These are phyloP conservation scores for Daldinia decipiens DNA, from an alignment of 495 filamentous ascomycete genomes.

Conservation along the genomic window DNA sequence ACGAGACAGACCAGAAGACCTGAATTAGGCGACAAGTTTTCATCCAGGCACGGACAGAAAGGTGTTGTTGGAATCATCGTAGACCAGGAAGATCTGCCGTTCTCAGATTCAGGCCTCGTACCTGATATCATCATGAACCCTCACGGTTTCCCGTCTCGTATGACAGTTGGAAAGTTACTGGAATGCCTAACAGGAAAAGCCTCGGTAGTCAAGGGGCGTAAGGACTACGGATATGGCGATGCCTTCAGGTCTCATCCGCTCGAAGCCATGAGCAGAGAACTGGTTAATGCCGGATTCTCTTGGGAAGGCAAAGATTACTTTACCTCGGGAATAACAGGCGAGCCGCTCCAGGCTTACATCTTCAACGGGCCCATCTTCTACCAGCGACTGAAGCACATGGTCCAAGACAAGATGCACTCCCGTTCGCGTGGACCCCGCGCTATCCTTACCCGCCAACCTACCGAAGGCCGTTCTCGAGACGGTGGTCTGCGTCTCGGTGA, in stretches of 20 bases:
- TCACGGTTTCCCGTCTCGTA: constrained; percentile 98
- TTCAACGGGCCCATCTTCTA: constrained; percentile 99
- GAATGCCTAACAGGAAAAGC: constrained; percentile 96
- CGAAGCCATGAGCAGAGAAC: constrained; percentile 84
- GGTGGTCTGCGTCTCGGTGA: constrained; percentile 95
- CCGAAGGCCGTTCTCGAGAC: constrained; percentile 91
- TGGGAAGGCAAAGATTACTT: constrained; percentile 98
- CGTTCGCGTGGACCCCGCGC: constrained; percentile 89
- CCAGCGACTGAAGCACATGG: constrained; percentile 99
- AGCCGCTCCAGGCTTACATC: constrained; percentile 92
- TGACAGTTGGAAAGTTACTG: constrained; percentile 99
- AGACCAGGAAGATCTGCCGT: constrained; percentile 96
- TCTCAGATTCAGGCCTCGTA: constrained; percentile 86
- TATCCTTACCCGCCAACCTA: constrained; percentile 93
- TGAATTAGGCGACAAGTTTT: constrained; percentile 98
- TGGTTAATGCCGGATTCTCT: constrained; percentile 89
- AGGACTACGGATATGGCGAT: constrained; percentile 84
- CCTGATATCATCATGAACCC: constrained; percentile 99
- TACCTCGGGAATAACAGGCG: constrained; percentile 93
- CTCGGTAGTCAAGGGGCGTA: constrained; percentile 80
- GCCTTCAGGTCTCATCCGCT: constrained; percentile 94
- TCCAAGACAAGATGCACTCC: constrained; percentile 99
- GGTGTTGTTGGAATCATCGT: constrained; percentile 97
- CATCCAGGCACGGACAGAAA: constrained; percentile 98
- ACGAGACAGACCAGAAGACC: constrained; percentile 92